Evolutionary conservation across 2,329 filamentous ascomycete species (phyloP).

Genomic region (Verticillium klebahnii): DNA sequence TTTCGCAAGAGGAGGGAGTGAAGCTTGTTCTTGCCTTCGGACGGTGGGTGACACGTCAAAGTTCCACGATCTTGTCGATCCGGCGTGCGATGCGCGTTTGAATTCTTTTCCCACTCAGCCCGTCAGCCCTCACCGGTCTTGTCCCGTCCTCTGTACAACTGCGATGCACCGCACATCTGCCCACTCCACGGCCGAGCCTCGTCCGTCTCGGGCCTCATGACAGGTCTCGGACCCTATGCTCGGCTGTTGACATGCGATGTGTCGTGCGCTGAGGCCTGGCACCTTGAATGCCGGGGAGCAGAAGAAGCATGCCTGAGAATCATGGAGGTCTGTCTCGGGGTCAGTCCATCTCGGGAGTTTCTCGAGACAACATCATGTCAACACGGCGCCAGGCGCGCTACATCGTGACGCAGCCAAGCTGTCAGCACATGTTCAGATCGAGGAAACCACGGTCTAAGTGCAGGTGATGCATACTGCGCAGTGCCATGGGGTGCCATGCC

Average conservation of each 20-base stretch:
- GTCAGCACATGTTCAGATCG: neutral
- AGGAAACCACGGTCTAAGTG: neutral
- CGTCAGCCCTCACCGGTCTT: neutral
- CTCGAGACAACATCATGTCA: neutral
- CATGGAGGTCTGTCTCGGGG: neutral
- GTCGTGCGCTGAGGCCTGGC: neutral
- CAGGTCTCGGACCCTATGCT: neutral
- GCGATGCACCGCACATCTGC: neutral
- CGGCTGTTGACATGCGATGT: neutral
- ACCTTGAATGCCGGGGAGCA: neutral
- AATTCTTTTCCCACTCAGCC: neutral
- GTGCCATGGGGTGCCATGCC: neutral
- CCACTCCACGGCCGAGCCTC: neutral
- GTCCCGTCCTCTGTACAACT: too few relatives aligned
- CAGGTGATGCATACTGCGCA: neutral
- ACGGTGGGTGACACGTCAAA: neutral
- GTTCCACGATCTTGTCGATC: neutral
- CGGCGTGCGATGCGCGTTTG: neutral
- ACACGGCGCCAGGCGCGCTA: neutral
- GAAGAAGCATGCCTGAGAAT: neutral
- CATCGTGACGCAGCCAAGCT: neutral
- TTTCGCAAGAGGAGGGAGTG: constrained; percentile 3
- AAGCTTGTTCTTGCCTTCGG: neutral
- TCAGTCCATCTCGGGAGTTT: neutral
- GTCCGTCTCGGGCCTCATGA: neutral